phyloP scores from a whole-genome alignment of 2,329 filamentous ascomycete genomes.

The Colletotrichum sp. region DNA sequence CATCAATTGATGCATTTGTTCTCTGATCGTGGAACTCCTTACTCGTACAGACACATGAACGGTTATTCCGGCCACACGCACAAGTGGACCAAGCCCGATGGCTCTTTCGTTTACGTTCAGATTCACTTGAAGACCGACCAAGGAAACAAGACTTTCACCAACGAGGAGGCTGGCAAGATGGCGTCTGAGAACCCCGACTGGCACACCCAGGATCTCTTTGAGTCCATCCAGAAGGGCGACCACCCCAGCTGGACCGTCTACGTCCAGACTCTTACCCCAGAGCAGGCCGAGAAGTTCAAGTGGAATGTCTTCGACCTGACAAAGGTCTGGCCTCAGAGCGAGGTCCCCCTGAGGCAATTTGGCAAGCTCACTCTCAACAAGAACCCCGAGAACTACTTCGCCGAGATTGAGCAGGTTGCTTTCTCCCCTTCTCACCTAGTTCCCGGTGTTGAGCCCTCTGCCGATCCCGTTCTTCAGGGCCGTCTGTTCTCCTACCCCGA shows the following conservation, averaged over 20 bases:
- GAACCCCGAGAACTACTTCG: constrained; percentile 71
- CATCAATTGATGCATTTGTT: constrained; percentile 71
- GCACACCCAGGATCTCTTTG: constrained; percentile 67
- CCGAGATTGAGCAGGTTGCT: constrained; percentile 70
- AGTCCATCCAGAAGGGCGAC: constrained; percentile 65
- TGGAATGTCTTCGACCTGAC: constrained; percentile 73
- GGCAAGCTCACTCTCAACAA: constrained; percentile 68
- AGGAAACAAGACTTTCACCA: constrained; percentile 63
- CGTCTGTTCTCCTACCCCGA: constrained; percentile 67
- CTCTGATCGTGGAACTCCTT: constrained; percentile 68
- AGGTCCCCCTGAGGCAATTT: constrained; percentile 65
- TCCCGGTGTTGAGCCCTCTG: constrained; percentile 64
- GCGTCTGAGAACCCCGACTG: constrained; percentile 65
- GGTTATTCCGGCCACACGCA: constrained; percentile 68
- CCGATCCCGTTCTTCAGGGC: constrained; percentile 66
- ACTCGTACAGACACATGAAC: constrained; percentile 70
- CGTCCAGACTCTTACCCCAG: constrained; percentile 66
- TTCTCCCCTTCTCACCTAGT: constrained; percentile 70
- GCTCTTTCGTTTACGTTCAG: constrained; percentile 69
- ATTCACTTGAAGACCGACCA: constrained; percentile 68
- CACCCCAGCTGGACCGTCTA: constrained; percentile 68
- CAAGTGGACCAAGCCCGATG: constrained; percentile 70
- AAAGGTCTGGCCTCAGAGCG: constrained; percentile 69
- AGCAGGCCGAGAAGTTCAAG: constrained; percentile 63
- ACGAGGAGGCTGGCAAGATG: constrained; percentile 59